These are phyloP conservation scores for Solanum neorickii DNA, from an alignment of 257 asterid species.

Conservation along the genomic window DNA sequence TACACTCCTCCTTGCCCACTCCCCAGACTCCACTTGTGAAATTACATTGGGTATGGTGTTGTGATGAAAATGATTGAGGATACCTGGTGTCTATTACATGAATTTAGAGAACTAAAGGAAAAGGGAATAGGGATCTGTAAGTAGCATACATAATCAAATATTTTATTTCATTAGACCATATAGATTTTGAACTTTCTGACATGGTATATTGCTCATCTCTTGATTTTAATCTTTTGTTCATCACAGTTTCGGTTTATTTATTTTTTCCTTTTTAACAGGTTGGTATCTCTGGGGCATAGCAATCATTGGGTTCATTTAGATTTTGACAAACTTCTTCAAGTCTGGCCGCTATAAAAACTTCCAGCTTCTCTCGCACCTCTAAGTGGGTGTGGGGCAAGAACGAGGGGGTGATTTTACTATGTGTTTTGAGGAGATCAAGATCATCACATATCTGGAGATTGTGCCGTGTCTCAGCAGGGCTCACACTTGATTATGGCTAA, in stretches of 20 bases:
- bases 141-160: neutral
- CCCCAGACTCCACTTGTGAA: neutral
- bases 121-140: neutral
- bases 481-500: conserved; percentile 95
- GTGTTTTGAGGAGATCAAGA: conserved; percentile 69
- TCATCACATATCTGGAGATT: conserved; percentile 92
- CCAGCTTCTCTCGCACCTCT: conserved; percentile 78
- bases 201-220: neutral
- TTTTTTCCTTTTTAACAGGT: conserved; percentile 33
- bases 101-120: neutral
- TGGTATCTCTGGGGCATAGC: conserved; percentile 39
- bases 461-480: conserved; percentile 86
- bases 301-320: conserved; percentile 22
- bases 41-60: neutral
- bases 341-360: conserved; percentile 84
- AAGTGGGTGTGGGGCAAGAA: conserved; percentile 86
- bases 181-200: neutral
- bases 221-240: conserved; percentile 6
- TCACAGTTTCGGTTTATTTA: neutral
- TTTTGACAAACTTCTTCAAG: conserved; percentile 52
- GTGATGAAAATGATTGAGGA: neutral
- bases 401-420: conserved; percentile 37
- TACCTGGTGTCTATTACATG: neutral
- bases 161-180: neutral
- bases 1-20: neutral